phyloP scores from a whole-genome alignment of 2,329 filamentous ascomycete genomes.

The Capronia epimyces region DNA sequence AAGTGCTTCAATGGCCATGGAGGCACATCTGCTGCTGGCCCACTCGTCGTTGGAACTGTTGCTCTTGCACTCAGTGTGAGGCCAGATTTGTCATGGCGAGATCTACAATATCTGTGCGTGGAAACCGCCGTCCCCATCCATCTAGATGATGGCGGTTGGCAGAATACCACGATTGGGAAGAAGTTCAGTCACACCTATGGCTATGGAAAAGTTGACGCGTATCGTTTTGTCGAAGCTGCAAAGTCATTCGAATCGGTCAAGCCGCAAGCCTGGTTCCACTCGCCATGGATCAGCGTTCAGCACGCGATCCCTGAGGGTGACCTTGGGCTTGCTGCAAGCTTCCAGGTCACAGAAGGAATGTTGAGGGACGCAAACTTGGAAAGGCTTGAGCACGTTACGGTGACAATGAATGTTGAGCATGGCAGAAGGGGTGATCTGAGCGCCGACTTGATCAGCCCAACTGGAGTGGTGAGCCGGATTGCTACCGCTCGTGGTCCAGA shows the following conservation, averaged over 20 bases:
- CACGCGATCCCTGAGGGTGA: conserved; percentile 79
- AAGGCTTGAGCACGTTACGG: conserved; percentile 85
- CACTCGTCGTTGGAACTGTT: conserved; percentile 85
- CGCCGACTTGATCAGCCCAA: conserved; percentile 82
- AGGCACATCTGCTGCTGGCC: conserved; percentile 91
- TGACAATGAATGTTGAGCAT: conserved; percentile 95
- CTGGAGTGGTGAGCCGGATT: conserved; percentile 75
- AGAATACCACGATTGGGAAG: conserved; percentile 71
- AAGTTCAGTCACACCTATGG: conserved; percentile 92
- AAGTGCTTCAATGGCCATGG: conserved; percentile 77
- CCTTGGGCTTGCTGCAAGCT: conserved; percentile 69
- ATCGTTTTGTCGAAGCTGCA: conserved; percentile 74
- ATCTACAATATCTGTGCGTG: conserved; percentile 86
- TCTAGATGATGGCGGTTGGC: conserved; percentile 69
- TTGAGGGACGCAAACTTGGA: conserved; percentile 76
- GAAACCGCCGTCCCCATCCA: conserved; percentile 78
- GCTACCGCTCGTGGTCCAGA: conserved; percentile 70
- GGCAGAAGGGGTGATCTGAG: conserved; percentile 82
- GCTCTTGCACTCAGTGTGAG: conserved; percentile 79
- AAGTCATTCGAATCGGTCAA: conserved; percentile 85
- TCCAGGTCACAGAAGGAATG: conserved; percentile 76
- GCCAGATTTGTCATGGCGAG: conserved; percentile 85
- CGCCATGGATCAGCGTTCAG: conserved; percentile 88
- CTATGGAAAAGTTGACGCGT: conserved; percentile 92
- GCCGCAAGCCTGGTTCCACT: conserved; percentile 90